These are phyloP conservation scores for Suhomyces sp. DNA, from an alignment of 805 yeast genomes.

Conservation along the genomic window DNA sequence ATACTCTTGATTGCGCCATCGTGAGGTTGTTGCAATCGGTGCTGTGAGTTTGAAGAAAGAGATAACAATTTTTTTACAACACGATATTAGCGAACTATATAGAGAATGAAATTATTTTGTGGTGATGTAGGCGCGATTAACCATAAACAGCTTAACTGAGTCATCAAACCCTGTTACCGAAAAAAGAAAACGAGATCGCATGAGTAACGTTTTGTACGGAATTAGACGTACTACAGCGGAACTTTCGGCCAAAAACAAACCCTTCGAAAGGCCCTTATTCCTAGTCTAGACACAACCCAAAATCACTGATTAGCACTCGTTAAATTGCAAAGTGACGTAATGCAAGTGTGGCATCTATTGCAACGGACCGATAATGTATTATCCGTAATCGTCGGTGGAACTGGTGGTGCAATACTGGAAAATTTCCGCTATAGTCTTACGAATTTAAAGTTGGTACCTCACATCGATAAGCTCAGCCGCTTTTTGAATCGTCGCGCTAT, in stretches of 20 bases:
- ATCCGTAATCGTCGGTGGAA: not conserved
- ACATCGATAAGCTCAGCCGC: not conserved
- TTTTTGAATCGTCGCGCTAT: not conserved
- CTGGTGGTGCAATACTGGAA: not conserved
- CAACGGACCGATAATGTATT: not conserved
- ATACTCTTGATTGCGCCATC: conserved; percentile 1
- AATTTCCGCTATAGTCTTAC: not conserved
- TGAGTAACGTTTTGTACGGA: not conserved
- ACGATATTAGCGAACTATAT: not conserved
- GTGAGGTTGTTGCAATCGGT: not conserved
- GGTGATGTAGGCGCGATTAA: not conserved
- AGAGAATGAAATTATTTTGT: not conserved
- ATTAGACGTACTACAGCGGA: not conserved
- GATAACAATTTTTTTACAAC: not conserved
- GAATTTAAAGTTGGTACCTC: not conserved
- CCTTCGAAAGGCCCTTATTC: not conserved
- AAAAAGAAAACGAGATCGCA: not conserved
- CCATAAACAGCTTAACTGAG: not conserved
- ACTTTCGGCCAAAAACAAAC: not conserved
- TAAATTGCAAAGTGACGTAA: not conserved
- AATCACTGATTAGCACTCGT: not conserved
- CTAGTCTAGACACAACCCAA: not conserved
- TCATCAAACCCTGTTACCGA: not conserved
- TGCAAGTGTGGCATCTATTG: not conserved
- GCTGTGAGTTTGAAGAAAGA: not conserved